Evolutionary conservation across 768 basidiomycete species (phyloP), one percentile per base, ranked within the genome.

Genomic region (Termitomyces sp.): DNA sequence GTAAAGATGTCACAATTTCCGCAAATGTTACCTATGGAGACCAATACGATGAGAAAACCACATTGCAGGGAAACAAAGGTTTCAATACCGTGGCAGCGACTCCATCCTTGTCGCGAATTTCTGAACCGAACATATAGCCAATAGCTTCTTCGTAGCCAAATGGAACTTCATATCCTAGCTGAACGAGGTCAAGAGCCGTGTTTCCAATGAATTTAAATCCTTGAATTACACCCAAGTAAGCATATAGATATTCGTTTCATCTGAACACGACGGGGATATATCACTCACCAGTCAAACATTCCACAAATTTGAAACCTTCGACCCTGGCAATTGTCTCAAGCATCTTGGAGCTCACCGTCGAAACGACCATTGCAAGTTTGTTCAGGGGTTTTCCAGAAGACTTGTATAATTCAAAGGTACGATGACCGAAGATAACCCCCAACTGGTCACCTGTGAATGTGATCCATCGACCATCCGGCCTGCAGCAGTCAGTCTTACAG

Each of bases 71-170:
- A 28, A 26, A 29, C 18, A 33, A 36, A 9, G 13, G 3, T 41
- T 37, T 65, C 70, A 41, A 64, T 63, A 92, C 92, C 24, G 86
- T 84, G 5, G 92, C 91, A 51, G 88, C 81, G 52, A 95, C 83
- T 2, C 93, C 93, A 67, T 95, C 93, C 68, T 95, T 95, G 68
- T 95, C 93, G 36, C 88, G 78, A 62, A 94, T 82, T 28, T 84
- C 75, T 15, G 81, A 75, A 28, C 90, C 90, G 69, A 92, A 85
- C 91, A 94, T 94, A 67, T 83, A 95, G 3, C 93, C 93, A 55
- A 95, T 94, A 1, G 94, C 93, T 71, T 95, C 93, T 66, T 95
- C 93, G 65, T 95, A 95, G 10, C 87, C 91, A 65, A 94, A 94
- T 0, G 81, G 83, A 10, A 88, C 86, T 42, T 86, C 81, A 64